phyloP scores from a whole-genome alignment of 108 stramenopile genomes.

The Conticribra weissflogii region DNA sequence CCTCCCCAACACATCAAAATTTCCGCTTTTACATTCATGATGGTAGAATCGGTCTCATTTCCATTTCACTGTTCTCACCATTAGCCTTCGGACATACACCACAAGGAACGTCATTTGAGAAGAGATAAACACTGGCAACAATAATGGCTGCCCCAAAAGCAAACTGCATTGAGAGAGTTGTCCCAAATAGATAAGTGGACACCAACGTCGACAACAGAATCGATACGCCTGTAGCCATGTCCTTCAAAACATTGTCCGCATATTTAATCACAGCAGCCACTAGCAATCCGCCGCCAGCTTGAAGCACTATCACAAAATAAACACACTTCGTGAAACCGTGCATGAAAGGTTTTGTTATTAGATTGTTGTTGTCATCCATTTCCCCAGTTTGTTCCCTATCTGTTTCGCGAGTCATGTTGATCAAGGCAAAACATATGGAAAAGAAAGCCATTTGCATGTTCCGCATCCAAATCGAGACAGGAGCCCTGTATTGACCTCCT shows the following conservation, averaged over 20 bases:
- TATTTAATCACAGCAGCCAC: slow-evolving; percentile 98
- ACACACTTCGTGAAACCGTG: slow-evolving; percentile 89
- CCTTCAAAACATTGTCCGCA: slow-evolving; percentile 92
- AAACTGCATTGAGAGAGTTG: slow-evolving; percentile 70
- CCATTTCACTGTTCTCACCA: slow-evolving; percentile 1
- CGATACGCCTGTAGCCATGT: slow-evolving; percentile 93
- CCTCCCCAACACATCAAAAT: too few relatives aligned
- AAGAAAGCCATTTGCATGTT: slow-evolving; percentile 94
- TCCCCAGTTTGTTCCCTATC: slow-evolving; percentile 29
- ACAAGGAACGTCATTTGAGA: slow-evolving; percentile 72
- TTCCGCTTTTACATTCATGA: too few relatives aligned
- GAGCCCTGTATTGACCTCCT: slow-evolving; percentile 58
- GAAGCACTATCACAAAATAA: slow-evolving; percentile 81
- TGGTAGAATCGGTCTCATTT: slow-evolving; percentile 40
- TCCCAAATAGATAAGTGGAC: slow-evolving; percentile 72
- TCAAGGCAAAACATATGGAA: slow-evolving; percentile 72
- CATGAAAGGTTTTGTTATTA: slow-evolving; percentile 62
- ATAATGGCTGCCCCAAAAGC: slow-evolving; percentile 68
- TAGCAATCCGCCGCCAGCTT: slow-evolving; percentile 92
- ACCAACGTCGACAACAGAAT: slow-evolving; percentile 76
- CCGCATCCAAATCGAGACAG: slow-evolving; percentile 95
- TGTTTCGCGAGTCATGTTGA: slow-evolving; percentile 47
- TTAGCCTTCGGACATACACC: slow-evolving; percentile 11
- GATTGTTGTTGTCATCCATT: slow-evolving; percentile 38
- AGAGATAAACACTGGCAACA: slow-evolving; percentile 70